Conservation (phyloP, 75 land plant species). For the Pseudotsuga menziesii region DNA sequence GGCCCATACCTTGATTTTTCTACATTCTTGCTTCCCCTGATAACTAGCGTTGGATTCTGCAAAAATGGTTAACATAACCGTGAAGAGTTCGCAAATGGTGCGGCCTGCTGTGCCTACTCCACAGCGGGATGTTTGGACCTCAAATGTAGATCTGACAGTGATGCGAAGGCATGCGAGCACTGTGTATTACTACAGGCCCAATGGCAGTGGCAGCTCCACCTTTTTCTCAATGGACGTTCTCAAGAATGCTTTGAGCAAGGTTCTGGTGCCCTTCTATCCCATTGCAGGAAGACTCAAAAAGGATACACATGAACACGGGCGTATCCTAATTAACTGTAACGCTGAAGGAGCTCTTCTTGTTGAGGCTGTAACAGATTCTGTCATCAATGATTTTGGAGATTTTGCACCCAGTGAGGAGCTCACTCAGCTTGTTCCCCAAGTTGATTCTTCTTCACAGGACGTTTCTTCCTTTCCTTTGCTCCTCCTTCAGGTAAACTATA, state of each 20-base stretch:
- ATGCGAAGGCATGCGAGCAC: conserved; percentile 19
- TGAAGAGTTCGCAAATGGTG: conserved; percentile 31
- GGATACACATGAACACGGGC: conserved; percentile 30
- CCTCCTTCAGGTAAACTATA: conserved; percentile 40
- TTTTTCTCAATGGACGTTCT: conserved; percentile 17
- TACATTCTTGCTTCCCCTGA: too few relatives aligned
- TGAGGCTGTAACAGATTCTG: conserved; percentile 35
- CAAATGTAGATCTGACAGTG: conserved; percentile 61
- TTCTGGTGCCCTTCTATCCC: conserved; percentile 55
- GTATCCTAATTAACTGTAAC: conserved; percentile 49
- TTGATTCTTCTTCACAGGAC: conserved; percentile 20
- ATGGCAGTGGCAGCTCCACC: neutral
- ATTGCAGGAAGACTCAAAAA: conserved; percentile 38
- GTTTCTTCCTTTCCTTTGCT: conserved; percentile 45
- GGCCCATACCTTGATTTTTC: too few relatives aligned
- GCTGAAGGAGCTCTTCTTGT: conserved; percentile 45
- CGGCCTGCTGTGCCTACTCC: conserved; percentile 46
- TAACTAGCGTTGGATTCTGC: too few relatives aligned
- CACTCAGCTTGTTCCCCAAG: conserved; percentile 25
- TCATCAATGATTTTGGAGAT: conserved; percentile 39
- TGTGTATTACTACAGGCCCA: conserved; percentile 27
- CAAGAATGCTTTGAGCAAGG: conserved; percentile 34
- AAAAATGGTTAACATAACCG: neutral
- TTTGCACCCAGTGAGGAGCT: conserved; percentile 34
- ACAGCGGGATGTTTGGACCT: conserved; percentile 40